Evolutionary conservation across 192 early-diverging fungal genomes (phyloP), one percentile per base, ranked within the genome.

Genomic region (Backusella morwellensis): DNA sequence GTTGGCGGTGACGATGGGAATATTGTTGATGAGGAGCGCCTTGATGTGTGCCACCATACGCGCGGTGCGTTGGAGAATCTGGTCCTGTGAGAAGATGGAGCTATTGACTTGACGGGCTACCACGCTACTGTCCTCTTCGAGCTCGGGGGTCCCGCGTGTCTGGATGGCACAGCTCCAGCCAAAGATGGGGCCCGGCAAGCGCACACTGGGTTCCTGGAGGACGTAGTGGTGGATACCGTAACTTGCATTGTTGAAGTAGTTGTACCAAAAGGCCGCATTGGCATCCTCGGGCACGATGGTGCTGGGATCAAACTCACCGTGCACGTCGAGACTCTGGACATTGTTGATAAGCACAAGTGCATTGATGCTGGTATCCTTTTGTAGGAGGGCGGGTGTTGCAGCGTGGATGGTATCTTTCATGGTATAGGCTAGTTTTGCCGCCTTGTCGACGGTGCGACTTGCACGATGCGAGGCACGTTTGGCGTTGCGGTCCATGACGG

Each of bases 141-240:
- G 15, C 2, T 17, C 17, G 12, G 47, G 34, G 4, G 11, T 15
- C 1, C 34, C 66, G 2, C 23, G 26, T 4, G 36, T 44, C 3
- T 76, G 70, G 3, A 83, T 52, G 5, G 78, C 78, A 38, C 82
- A 83, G 41, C 59, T 56, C 78, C 82, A 80, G 19, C 69, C 78
- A 17, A 41, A 23, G 2, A 63, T 44, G 8, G 78, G 47, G 0
- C 59, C 68, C 19, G 76, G 72, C 0, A 75, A 17, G 12, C 82
- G 72, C 0, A 80, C n/a, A 23, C 70, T 59, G 0, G 73, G 26
- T 69, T 80, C 77, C 6, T 47, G 44, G 19, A 56, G 66, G 8
- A 83, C 78, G 56, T 68, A 83, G 38, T 78, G 78, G 42, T 83
- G 78, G 6, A 83, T 50, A 56, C 82, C 82, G 41, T 83, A 83